Conservation (phyloP, 2,329 filamentous ascomycete species). For the Neofusicoccum sp. region DNA sequence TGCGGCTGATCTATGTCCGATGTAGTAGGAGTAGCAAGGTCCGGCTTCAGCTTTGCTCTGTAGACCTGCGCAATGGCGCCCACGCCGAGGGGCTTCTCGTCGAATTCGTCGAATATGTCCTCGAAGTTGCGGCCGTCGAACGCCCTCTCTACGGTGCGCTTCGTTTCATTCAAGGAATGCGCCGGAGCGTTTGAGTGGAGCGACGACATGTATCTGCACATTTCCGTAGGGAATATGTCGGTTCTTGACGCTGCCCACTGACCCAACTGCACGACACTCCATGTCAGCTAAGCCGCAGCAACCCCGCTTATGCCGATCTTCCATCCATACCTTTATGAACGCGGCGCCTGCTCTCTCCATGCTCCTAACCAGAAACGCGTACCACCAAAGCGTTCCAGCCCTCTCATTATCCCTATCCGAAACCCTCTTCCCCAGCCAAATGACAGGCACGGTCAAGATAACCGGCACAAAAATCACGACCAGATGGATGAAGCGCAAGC, state of each 20-base stretch:
- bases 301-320: conserved; percentile 53
- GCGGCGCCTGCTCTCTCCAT: conserved; percentile 95
- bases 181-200: conserved; percentile 93
- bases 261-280: conserved; percentile 64
- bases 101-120: conserved; percentile 94
- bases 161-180: conserved; percentile 78
- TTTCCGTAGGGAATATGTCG: conserved; percentile 90
- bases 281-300: conserved; percentile 10
- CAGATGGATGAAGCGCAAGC: conserved; percentile 82
- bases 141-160: conserved; percentile 73
- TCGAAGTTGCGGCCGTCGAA: conserved; percentile 79
- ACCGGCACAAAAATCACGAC: conserved; percentile 89
- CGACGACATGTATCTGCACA: conserved; percentile 92
- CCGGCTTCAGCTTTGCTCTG: conserved; percentile 84
- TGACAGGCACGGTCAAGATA: conserved; percentile 70
- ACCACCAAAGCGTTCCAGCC: conserved; percentile 89
- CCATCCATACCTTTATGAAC: conserved; percentile 96
- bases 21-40: conserved; percentile 65
- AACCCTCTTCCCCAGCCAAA: conserved; percentile 72
- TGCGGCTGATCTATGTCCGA: conserved; percentile 53
- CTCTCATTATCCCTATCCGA: conserved; percentile 70
- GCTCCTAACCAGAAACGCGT: conserved; percentile 75
- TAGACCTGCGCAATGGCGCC: conserved; percentile 98
- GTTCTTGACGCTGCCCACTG: conserved; percentile 97
- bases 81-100: conserved; percentile 84